Evolutionary conservation across 2,329 filamentous ascomycete species (phyloP), one percentile per base, ranked within the genome.

Genomic region (Phyllosticta capitalensis): DNA sequence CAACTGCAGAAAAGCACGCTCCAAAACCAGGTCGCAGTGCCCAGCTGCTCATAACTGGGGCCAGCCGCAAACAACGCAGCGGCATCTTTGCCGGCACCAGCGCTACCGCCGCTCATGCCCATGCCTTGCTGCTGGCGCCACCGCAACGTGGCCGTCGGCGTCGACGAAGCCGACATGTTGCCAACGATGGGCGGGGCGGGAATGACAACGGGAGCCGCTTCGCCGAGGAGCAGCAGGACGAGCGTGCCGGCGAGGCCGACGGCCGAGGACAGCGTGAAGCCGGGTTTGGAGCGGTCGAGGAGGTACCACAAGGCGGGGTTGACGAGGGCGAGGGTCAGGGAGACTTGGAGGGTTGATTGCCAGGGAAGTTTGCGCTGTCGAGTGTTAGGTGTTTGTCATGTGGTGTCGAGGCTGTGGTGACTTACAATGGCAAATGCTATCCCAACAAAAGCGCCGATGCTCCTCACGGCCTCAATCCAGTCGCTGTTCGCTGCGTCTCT

Each of bases 291-390:
- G 55, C 92, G 89, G 74, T 99, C 94, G 68, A 99, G 88, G 22
- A 97, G 80, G 74, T 95, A 99, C 94, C 94, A 99, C 19, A 99
- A 78, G 9, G 94, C 88, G 1, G 94, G 92, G 70, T 97, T 97
- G 20, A 88, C 90, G 61, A 97, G 83, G 21, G 91, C 89, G 54
- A 99, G 84, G 0, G 92, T 94, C 24, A 95, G 74, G 1, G 92
- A 95, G 20, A 95, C 85, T 74, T 99, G 94, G n/a, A 96, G 83
- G 1, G 91, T 94, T 9, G 92, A 96, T 67, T 92, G 83, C 94
- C 94, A 99, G 1, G 90, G 89, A 9, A 96, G 83, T 72, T 89
- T 90, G 64, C 94, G 87, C 90, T 95, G 66, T 53, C 52, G 53
- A 52, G 30, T 24, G 52, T 56, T 55, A 61, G 62, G 54, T 52